Conservation (phyloP, 768 basidiomycete species). For the Boletus eberwhitei region DNA sequence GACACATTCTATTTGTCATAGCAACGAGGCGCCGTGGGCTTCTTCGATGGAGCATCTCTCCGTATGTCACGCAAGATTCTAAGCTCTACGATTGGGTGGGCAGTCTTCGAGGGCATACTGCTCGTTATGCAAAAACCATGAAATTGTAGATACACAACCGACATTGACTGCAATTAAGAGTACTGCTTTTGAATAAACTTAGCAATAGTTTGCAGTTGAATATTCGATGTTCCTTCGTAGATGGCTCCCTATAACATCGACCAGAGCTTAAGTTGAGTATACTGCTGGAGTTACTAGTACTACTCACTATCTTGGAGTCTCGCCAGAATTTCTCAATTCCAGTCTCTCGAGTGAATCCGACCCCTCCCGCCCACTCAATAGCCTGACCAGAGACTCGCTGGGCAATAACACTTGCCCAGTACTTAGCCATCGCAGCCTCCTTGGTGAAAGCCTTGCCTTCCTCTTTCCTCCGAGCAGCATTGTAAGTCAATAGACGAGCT, state of each 20-base stretch:
- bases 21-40: constrained; percentile 79
- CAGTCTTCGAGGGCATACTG: constrained; percentile 78
- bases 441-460: constrained; percentile 82
- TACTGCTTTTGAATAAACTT: constrained; percentile 87
- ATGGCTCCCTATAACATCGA: constrained; percentile 64
- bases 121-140: constrained; percentile 47
- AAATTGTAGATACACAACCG: neutral
- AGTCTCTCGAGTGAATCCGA: constrained; percentile 90
- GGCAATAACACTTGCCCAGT: constrained; percentile 84
- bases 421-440: constrained; percentile 99
- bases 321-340: constrained; percentile 97
- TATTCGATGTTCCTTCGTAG: constrained; percentile 96
- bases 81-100: constrained; percentile 91
- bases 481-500: constrained; percentile 90
- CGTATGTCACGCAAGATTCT: constrained; percentile 83
- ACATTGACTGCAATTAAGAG: constrained; percentile 38
- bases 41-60: constrained; percentile 83
- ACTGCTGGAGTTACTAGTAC: neutral
- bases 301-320: constrained; percentile 90
- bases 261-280: constrained; percentile 1
- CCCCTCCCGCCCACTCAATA: constrained; percentile 95
- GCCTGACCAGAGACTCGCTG: constrained; percentile 84
- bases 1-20: constrained; percentile 29
- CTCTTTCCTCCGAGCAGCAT: constrained; percentile 93
- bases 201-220: constrained; percentile 94